Conservation (phyloP, 23 red algal genomes). For the Gracilaria caudata region DNA sequence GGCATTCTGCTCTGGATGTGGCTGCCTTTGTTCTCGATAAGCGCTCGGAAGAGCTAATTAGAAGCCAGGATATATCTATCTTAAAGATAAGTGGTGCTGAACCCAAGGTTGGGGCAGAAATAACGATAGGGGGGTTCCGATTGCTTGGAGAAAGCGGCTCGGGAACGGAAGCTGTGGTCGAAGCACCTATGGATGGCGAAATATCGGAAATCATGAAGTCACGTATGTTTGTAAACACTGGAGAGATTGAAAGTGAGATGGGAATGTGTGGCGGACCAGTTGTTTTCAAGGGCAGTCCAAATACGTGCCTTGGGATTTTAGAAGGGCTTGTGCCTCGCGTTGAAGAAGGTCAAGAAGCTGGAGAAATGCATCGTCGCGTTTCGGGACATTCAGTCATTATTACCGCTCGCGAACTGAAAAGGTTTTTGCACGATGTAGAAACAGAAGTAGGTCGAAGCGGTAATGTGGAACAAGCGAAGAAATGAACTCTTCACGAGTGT, state of each 20-base stretch:
- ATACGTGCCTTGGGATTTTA: constrained; percentile 46
- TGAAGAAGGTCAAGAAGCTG: constrained; percentile 15
- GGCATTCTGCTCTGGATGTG: constrained; percentile 74
- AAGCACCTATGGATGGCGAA: constrained; percentile 17
- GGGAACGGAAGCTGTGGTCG: constrained; percentile 49
- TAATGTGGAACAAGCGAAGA: not conserved
- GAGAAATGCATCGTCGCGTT: constrained; percentile 42
- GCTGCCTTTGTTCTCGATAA: constrained; percentile 75
- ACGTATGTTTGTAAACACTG: constrained; percentile 62
- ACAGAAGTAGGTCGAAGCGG: constrained; percentile 15
- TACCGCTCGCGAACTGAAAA: constrained; percentile 45
- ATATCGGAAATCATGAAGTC: constrained; percentile 44
- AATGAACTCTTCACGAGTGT: not conserved
- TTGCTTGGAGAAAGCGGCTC: constrained; percentile 69
- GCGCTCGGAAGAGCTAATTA: not conserved
- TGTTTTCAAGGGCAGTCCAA: constrained; percentile 7
- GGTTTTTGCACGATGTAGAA: constrained; percentile 72
- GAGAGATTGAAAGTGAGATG: constrained; percentile 54
- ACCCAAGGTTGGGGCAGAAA: constrained; percentile 1
- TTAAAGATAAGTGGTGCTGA: constrained; percentile 16
- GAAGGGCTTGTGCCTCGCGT: constrained; percentile 72
- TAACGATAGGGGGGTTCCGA: constrained; percentile 27
- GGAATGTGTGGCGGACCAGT: constrained; percentile 85
- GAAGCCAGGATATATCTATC: constrained; percentile 17
- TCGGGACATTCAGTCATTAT: constrained; percentile 51